Percentiles rank a stretch among this genome's conserved stretches.
These are phyloP conservation scores for Babesia bovis DNA, from an alignment of 169 alveolate genomes.

Conservation along the genomic window DNA sequence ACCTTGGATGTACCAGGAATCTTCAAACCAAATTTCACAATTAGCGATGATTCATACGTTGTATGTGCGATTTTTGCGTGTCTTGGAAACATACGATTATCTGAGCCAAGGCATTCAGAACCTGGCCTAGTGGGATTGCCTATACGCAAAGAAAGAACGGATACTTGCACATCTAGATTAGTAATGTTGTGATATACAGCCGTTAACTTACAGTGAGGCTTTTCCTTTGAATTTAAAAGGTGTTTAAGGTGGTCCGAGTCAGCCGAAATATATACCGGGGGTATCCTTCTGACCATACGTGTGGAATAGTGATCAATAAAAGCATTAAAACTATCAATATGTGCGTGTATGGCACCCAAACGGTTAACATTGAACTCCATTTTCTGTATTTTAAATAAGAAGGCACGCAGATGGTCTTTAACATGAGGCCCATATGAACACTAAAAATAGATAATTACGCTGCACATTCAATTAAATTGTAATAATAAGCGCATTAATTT, in stretches of 20 bases:
- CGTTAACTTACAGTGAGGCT: slow-evolving; percentile 50
- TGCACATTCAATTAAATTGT: too few species aligned
- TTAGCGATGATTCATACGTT: slow-evolving; percentile 90
- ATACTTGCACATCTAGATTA: slow-evolving; percentile 48
- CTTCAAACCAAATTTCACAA: slow-evolving; percentile 82
- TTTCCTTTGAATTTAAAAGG: slow-evolving; percentile 43
- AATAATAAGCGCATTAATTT: too few species aligned
- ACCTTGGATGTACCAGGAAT: slow-evolving; percentile 74
- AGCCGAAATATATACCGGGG: slow-evolving; percentile 66
- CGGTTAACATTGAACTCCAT: slow-evolving; percentile 56
- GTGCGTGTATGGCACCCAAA: slow-evolving; percentile 45
- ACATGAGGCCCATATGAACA: too few species aligned
- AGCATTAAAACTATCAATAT: slow-evolving; percentile 67
- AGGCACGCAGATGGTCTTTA: too few species aligned
- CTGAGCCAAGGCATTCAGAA: slow-evolving; percentile 73
- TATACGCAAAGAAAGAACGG: slow-evolving; percentile 51
- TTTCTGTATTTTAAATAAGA: slow-evolving; percentile 16
- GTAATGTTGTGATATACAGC: background rate
- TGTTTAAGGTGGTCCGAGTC: slow-evolving; percentile 47
- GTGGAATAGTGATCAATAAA: slow-evolving; percentile 63
- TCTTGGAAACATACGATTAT: slow-evolving; percentile 80
- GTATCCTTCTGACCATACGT: slow-evolving; percentile 61
- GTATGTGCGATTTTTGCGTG: slow-evolving; percentile 90
- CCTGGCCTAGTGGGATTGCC: slow-evolving; percentile 69
- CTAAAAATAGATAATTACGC: too few species aligned